Evolutionary conservation across 208 protist species (phyloP).

Genomic region (Acanthamoeba sp.): DNA sequence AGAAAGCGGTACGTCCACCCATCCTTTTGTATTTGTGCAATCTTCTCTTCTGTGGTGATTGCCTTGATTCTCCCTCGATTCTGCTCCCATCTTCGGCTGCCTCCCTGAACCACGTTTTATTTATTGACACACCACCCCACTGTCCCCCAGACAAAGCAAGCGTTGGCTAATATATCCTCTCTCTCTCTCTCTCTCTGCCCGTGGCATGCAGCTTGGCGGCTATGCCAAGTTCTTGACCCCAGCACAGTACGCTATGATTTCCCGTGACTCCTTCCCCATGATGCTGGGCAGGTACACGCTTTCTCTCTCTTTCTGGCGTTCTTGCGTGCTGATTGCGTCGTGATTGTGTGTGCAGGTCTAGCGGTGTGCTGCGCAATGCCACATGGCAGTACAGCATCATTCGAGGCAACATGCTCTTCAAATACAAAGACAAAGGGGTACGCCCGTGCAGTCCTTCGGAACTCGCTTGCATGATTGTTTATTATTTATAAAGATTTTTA

Average conservation of each 20-base stretch:
- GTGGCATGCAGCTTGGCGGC: background rate
- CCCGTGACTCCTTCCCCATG: conserved; percentile 33
- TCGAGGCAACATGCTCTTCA: conserved; percentile 66
- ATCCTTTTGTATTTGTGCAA: background rate
- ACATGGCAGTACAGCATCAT: conserved; percentile 17
- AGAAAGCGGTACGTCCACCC: background rate
- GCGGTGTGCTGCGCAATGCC: background rate
- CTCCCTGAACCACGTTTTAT: background rate
- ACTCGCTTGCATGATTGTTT: background rate
- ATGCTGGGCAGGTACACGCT: conserved; percentile 33
- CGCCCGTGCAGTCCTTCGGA: background rate
- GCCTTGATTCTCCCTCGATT: background rate
- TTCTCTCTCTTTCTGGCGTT: background rate
- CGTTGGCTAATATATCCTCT: background rate
- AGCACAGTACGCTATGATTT: background rate
- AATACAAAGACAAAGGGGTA: conserved; percentile 45
- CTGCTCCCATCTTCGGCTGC: too few species aligned
- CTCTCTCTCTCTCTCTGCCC: background rate
- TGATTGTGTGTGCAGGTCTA: background rate
- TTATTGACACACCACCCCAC: too few species aligned
- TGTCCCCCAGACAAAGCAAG: too few species aligned
- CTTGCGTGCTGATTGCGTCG: background rate
- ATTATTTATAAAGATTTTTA: too few species aligned
- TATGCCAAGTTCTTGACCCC: conserved; percentile 21
- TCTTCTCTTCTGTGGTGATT: background rate